Base-by-base conservation (phyloP, 352 stramenopile genomes). In the Pythium plurisporium region DNA sequence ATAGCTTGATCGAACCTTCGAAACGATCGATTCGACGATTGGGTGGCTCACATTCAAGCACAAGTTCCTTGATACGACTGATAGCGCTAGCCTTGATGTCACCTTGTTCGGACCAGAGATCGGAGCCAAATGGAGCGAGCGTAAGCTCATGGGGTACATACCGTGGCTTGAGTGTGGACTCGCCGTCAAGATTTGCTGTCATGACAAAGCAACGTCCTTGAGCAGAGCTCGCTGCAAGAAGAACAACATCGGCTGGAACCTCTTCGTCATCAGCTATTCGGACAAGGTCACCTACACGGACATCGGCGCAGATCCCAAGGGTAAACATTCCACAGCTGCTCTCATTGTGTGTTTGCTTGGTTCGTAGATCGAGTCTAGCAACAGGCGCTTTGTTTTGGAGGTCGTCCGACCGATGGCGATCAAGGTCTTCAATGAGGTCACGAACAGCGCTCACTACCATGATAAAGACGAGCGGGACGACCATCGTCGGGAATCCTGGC, bases 131-230 rank as follows among this genome's bases (percentile, higher is more conserved):
- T 10, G 64, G 23, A 4, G 49, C 20, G 22, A 51, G 51, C 40
- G 65, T 74, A 4, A 87, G 43, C 5, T 76, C 58, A 19, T 65
- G 49, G 10, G 73, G 75, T n/a, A 84, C 78, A 38, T 86, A 79
- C 0, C 83, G 71, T 1, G 82, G 74, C 60, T 96, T 96, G 25
- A 96, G 61, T 15, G 91, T 94, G 8, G 88, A 95, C 56, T 96
- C 87, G 3, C 88, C 88, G 54, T 96, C 88, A 11, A 96, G 64
- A 44, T 94, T 95, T 8, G 84, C 77, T 0, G 88, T 96, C 77
- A 85, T 88, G 17, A 94, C 82, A 44, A 83, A 95, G 61, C 79
- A 91, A 45, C 84, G 69, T 0, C 86, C 79, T 41, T 81, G 83
- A 1, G 65, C 33, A 22, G 69, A 67, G 26, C 76, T 86, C 6